Evolutionary conservation across 495 filamentous ascomycete species (phyloP).

Genomic region (Terfezia claveryi): DNA sequence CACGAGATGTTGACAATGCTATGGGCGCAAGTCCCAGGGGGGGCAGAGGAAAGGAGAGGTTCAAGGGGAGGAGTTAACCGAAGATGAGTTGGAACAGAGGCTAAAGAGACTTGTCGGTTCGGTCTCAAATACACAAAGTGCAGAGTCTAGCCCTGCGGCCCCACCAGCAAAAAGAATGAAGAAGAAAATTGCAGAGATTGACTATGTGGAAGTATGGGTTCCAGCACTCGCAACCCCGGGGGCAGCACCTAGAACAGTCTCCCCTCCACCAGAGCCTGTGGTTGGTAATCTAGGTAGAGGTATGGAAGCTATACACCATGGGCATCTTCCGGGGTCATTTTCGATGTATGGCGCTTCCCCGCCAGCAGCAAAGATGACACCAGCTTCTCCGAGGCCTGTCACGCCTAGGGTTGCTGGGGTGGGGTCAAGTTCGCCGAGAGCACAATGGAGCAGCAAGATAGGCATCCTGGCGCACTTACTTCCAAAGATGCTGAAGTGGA

Average conservation of each 20-base stretch:
- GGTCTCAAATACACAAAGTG: background rate
- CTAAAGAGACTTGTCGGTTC: slow-evolving; percentile 5
- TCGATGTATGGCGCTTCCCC: slow-evolving; percentile 1
- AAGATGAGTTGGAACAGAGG: slow-evolving; percentile 12
- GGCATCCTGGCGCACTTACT: background rate
- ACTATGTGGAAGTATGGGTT: slow-evolving; percentile 17
- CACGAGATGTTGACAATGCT: slow-evolving; percentile 3
- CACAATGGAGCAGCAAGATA: background rate
- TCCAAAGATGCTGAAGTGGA: slow-evolving; percentile 21
- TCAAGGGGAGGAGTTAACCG: slow-evolving; percentile 14
- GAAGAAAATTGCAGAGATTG: slow-evolving; percentile 21
- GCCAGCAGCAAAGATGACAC: background rate
- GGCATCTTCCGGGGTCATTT: slow-evolving; percentile 39
- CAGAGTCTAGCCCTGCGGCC: background rate
- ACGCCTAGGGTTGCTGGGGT: background rate
- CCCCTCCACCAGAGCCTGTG: background rate
- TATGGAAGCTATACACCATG: slow-evolving; percentile 22
- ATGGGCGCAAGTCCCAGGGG: background rate
- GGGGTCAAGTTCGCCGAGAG: background rate
- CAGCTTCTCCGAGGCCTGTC: background rate
- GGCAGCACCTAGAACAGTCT: background rate
- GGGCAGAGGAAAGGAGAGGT: slow-evolving; percentile 5
- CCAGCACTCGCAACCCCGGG: slow-evolving; percentile 7
- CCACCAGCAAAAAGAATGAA: slow-evolving; percentile 6
- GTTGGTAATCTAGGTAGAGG: slow-evolving; percentile 9